Evolutionary conservation across 352 stramenopile genomes (phyloP).

Genomic region (Pythium brachiatum): DNA sequence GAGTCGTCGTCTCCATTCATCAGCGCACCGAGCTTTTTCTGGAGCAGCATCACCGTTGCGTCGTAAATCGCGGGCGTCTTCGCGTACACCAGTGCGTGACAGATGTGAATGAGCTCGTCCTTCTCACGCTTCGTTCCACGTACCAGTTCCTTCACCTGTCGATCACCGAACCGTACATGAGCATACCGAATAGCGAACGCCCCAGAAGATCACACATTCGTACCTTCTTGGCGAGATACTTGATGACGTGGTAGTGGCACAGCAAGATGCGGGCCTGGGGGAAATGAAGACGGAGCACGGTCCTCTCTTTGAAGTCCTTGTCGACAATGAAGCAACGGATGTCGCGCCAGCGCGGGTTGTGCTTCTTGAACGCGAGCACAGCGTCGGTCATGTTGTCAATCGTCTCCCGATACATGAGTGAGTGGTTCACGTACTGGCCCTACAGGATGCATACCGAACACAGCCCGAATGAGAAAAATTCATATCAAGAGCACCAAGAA

Average conservation of each 20-base stretch:
- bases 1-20: not conserved
- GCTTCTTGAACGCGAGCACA: not conserved
- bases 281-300: not conserved
- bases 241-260: conserved; percentile 7
- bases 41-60: not conserved
- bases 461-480: not conserved
- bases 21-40: not conserved
- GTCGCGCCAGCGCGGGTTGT: not conserved
- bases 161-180: not conserved
- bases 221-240: not conserved
- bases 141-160: not conserved
- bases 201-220: not conserved
- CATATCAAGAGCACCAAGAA: not conserved
- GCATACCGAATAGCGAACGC: not conserved
- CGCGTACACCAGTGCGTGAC: not conserved
- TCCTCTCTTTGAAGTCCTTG: not conserved
- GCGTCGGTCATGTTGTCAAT: conserved; percentile 5
- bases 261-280: not conserved
- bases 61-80: not conserved
- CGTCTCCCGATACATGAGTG: not conserved
- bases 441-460: not conserved
- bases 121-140: not conserved
- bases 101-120: not conserved
- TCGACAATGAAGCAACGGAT: not conserved
- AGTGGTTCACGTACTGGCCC: conserved; percentile 7